Evolutionary conservation across 1,139 yeast genomes (phyloP), one percentile per base, ranked within the genome.

Genomic region (Protomyces gravidus): DNA sequence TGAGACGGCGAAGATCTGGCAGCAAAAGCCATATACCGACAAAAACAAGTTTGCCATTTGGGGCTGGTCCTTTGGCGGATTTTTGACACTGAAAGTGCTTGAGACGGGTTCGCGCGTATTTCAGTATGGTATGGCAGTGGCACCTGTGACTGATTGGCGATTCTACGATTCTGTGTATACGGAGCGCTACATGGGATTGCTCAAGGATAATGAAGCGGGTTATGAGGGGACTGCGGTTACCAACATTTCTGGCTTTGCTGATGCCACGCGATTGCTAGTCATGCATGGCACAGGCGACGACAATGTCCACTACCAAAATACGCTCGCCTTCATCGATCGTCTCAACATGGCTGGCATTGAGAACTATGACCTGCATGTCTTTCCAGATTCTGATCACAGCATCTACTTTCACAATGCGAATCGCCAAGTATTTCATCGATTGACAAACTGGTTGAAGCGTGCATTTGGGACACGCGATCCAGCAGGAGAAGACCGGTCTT

Each of bases 271-370:
- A 64, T 87, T 94, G 68, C 72, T 92, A 63, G 68, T 92, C 4
- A 85, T 90, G 85, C 98, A 92, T 68, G 99, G 99, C 0, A 86
- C 97, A 0, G 95, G 95, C 1, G 99, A 92, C 72, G 99, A 94
- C 70, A 92, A 92, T 71, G 99, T 92, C 25, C 98, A 92, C 72
- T 75, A 89, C 64, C 96, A 89, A 70, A 89, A 92, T 72, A 85
- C 95, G 45, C 77, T 85, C 65, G 80, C 84, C 69, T 73, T 92
- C 45, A 68, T 92, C 23, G 97, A 94, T 70, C 72, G 80, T 61
- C 75, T 92, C 55, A 85, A 89, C 68, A 51, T 79, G 58, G 73
- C 75, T 21, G 76, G 75, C 6, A 80, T 89, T 9, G 89, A 85
- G 66, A 92, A 92, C 71, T 92, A 86, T 70, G 99, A 92, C 67